Evolutionary conservation across 306 rosid species (phyloP), one percentile per base, ranked within the genome.

Genomic region (Quillaja saponaria): DNA sequence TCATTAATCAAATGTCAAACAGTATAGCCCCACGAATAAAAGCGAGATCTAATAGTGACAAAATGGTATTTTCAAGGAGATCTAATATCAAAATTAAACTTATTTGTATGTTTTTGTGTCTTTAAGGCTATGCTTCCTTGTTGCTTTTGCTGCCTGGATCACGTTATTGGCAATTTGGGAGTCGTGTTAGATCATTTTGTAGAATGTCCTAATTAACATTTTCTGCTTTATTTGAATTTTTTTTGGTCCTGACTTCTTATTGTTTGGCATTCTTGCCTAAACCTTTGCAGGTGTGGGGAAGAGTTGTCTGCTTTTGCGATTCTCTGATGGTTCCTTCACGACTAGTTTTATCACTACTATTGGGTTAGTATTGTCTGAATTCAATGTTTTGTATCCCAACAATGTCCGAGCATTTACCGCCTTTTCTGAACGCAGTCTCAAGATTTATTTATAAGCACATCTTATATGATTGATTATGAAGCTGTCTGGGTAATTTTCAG

Each of bases 311-410:
- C 90, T 85, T 72, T 80, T 85, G 76, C 96, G 91, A 8, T 82
- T 88, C 75, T 88, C 91, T 58, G 92, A 88, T 76, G 96, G 92
- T 78, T 88, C 92, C 64, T 88, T 88, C 70, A 83, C 92, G 6
- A 82, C 87, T 68, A 88, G 92, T 67, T 85, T 85, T 78, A 85
- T 85, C 65, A 88, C 86, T 71, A 83, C 90, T 49, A 83, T 85
- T 67, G 96, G 96, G 96, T 89, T 67, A 71, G 96, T 82, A 76
- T 62, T 55, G 54, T 25, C 60, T 13, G 46, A 31, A 52, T 10
- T 37, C 11, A 35, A 39, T 39, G 7, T 39, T 8, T 39, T 39
- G 44, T 12, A 39, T 39, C 31, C 4, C 31, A 25, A 1, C 2
- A 25, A 25, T 25, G 31, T 4, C 31, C 31, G 4, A 25, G 2